Conservation (phyloP, 805 yeast genomes). For the Yamadazyma olivae region DNA sequence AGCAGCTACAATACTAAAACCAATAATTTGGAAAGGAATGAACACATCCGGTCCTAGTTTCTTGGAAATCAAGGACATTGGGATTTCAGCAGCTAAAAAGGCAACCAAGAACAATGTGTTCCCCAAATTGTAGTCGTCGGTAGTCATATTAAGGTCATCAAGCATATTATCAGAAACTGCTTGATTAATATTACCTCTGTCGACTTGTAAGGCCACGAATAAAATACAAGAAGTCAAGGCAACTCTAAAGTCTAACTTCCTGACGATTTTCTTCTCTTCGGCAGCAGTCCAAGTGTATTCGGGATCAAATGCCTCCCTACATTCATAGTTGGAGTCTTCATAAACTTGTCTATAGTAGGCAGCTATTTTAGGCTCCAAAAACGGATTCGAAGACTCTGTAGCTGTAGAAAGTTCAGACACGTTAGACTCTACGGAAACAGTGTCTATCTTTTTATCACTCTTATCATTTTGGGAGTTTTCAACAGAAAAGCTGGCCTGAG, state of each 20-base stretch:
- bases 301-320: constrained; percentile 32
- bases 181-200: constrained; percentile 21
- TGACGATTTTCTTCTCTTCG: constrained; percentile 25
- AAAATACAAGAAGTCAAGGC: constrained; percentile 21
- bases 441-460: not conserved
- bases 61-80: constrained; percentile 62
- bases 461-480: too few relatives aligned
- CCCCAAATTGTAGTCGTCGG: constrained; percentile 39
- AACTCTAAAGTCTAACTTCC: constrained; percentile 18
- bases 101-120: constrained; percentile 39
- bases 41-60: constrained; percentile 59
- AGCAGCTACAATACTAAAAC: constrained; percentile 27
- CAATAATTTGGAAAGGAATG: constrained; percentile 42
- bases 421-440: not conserved
- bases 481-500: too few relatives aligned
- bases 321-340: constrained; percentile 31
- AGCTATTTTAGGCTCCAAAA: constrained; percentile 27
- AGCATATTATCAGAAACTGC: constrained; percentile 23
- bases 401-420: too few relatives aligned
- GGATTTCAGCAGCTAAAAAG: constrained; percentile 45
- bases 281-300: constrained; percentile 28
- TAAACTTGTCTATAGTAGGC: constrained; percentile 27
- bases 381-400: constrained; percentile 12
- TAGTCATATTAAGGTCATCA: constrained; percentile 30
- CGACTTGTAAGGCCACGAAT: constrained; percentile 21